Base-by-base conservation (phyloP, 2,329 filamentous ascomycete genomes). In the Endoconidiophora laricicola region DNA sequence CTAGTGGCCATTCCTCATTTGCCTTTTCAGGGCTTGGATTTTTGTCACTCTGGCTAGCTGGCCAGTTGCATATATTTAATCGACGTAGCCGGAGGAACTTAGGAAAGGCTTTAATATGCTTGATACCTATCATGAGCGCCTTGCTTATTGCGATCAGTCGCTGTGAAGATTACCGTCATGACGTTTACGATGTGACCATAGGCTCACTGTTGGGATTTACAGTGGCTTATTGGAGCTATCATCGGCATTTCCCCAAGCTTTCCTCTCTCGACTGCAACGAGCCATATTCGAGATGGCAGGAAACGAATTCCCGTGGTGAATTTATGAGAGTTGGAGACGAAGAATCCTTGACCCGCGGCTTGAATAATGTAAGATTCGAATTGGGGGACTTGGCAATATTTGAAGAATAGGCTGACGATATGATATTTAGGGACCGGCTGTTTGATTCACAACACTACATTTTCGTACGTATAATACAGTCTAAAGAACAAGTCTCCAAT, bases 1-100 rank as follows among this genome's bases (percentile, higher is more conserved):
- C 86, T 1, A 83, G 78, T 1, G 86, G 86, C 1, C 86, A 93
- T 63, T 81, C 76, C 10, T 84, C 79, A 53, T 88, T 88, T 60
- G 73, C 83, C 1, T 93, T 91, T 60, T 76, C 78, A 3, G 86
- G 86, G 0, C 68, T 93, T 7, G 84, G 85, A 2, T 91, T 84
- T 60, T 65, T 87, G 16, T 73, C 77, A 20, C 65, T 85, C 23
- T 86, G 83, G 60, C 66, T 86, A 24, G 78, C 79, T 1, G 81
- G 81, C 3, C 79, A 83, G 61, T 65, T 80, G 45, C 70, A 73
- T 54, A 68, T 81, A 41, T 81, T 75, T 52, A 53, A 45, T 4
- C 23, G 42, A 2, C 66, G 67, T 29, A 66, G 66, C 3, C 66
- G 66, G 14, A 68, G 70, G 5, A 76, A 79, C 54, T 64, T 81